These are phyloP conservation scores for Paramecium tetraurelia DNA, from an alignment of 73 alveolate species.

Conservation along the genomic window DNA sequence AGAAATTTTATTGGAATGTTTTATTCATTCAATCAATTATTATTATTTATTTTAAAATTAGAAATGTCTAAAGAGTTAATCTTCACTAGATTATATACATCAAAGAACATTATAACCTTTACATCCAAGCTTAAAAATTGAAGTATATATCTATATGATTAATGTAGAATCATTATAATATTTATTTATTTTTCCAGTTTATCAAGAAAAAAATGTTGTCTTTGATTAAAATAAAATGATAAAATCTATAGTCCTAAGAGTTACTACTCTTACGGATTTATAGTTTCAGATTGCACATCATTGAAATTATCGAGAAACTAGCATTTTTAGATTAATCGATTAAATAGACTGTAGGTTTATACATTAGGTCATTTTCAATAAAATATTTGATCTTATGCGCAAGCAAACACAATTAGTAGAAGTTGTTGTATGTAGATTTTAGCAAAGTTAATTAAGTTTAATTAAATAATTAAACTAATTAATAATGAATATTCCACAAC, in stretches of 20 bases:
- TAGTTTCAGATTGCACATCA: not conserved
- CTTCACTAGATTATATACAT: not conserved
- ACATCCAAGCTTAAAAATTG: too few relatives aligned
- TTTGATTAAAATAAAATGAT: not conserved
- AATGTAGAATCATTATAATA: not conserved
- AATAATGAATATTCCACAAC: not conserved
- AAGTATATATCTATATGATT: not conserved
- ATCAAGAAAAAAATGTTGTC: not conserved
- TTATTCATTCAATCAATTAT: constrained; percentile 36
- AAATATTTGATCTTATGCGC: not conserved
- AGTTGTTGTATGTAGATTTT: not conserved
- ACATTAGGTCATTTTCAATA: not conserved
- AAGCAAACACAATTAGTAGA: not conserved
- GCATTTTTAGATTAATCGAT: too few relatives aligned
- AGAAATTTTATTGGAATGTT: constrained; percentile 67
- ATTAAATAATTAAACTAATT: not conserved
- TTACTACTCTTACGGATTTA: not conserved
- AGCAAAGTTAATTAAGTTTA: not conserved
- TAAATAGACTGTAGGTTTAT: too few relatives aligned
- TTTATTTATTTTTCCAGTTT: not conserved
- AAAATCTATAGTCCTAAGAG: not conserved
- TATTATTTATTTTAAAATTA: not conserved
- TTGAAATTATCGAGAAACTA: not conserved
- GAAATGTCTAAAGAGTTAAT: not conserved
- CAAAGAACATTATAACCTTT: too few relatives aligned